Evolutionary conservation across 352 stramenopile genomes (phyloP).

Genomic region (Phytophthora melonis): DNA sequence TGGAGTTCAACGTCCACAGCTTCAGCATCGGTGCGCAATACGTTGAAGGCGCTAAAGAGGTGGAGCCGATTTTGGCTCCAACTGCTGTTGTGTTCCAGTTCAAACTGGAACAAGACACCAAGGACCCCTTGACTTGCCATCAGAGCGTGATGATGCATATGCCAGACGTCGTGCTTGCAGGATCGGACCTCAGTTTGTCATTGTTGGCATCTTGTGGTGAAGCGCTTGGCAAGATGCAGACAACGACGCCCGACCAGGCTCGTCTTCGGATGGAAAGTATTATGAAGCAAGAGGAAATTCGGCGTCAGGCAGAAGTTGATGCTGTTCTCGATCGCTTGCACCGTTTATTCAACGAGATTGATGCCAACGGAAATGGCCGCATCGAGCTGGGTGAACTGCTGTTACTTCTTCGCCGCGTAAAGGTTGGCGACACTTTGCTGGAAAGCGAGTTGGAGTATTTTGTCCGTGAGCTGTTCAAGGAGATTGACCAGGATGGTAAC

Average conservation of each 20-base stretch:
- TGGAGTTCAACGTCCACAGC: constrained; percentile 60
- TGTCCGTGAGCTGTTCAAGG: constrained; percentile 74
- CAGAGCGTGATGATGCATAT: constrained; percentile 67
- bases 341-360: constrained; percentile 77
- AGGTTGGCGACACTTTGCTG: constrained; percentile 70
- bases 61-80: constrained; percentile 58
- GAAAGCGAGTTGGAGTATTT: constrained; percentile 76
- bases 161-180: constrained; percentile 69
- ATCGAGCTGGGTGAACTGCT: constrained; percentile 75
- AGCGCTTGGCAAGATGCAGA: constrained; percentile 59
- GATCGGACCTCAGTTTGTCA: constrained; percentile 76
- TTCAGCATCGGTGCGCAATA: constrained; percentile 66
- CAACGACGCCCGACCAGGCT: constrained; percentile 69
- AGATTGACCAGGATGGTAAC: constrained; percentile 94
- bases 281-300: constrained; percentile 62
- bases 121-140: constrained; percentile 47
- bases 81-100: constrained; percentile 60
- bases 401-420: constrained; percentile 67
- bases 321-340: constrained; percentile 61
- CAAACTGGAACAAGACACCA: constrained; percentile 56
- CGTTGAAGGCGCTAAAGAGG: constrained; percentile 48
- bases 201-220: constrained; percentile 65
- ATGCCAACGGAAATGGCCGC: constrained; percentile 69
- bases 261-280: constrained; percentile 63
- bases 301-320: constrained; percentile 63